These are phyloP conservation scores for Globisporangium heterothallicum DNA, from an alignment of 352 stramenopile species.

Conservation along the genomic window DNA sequence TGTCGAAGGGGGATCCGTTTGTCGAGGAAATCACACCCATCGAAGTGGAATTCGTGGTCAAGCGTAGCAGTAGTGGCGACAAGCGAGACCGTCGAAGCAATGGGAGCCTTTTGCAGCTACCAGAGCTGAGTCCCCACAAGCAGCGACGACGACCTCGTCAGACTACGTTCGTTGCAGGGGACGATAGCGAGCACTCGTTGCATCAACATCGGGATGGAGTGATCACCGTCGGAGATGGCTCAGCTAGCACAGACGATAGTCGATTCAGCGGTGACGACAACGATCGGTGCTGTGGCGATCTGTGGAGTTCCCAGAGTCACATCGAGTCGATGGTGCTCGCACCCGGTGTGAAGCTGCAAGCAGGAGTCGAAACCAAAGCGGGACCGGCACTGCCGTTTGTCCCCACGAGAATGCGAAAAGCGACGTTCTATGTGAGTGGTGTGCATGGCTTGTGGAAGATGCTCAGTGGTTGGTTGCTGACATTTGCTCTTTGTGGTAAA, in stretches of 20 bases:
- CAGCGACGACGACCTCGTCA: too few relatives aligned
- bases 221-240: too few relatives aligned
- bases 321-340: conserved; percentile 17
- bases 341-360: conserved; percentile 25
- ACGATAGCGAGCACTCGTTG: too few relatives aligned
- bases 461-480: too few relatives aligned
- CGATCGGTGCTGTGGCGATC: neutral
- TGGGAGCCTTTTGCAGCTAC: conserved; percentile 1
- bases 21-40: conserved; percentile 8
- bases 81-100: neutral
- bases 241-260: neutral
- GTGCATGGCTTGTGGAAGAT: too few relatives aligned
- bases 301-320: neutral
- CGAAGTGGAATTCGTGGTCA: conserved; percentile 15
- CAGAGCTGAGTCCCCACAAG: conserved; percentile 9
- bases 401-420: conserved; percentile 22
- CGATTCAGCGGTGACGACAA: too few relatives aligned
- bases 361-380: conserved; percentile 12
- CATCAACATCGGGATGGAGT: neutral
- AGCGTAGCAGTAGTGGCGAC: neutral
- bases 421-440: conserved; percentile 25
- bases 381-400: conserved; percentile 24
- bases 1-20: too few relatives aligned
- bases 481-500: too few relatives aligned
- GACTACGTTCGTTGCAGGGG: too few relatives aligned